Evolutionary conservation across 441 rosid genomes (phyloP).

Genomic region (Erysimum pusillum): DNA sequence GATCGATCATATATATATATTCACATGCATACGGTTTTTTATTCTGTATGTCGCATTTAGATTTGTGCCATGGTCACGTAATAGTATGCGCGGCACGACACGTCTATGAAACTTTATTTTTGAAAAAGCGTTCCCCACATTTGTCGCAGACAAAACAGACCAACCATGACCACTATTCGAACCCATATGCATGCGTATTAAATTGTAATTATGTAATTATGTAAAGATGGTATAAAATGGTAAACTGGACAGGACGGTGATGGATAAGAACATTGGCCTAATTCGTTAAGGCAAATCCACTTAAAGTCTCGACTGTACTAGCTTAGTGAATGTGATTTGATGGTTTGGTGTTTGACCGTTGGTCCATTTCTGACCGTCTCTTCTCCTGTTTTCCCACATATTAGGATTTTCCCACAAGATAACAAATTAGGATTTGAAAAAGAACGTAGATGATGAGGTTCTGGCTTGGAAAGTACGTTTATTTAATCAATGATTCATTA

Average conservation of each 20-base stretch:
- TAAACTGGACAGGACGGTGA: slow-evolving; percentile 31
- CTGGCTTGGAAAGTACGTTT: slow-evolving; percentile 1
- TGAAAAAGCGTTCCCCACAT: neutral
- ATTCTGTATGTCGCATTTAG: neutral
- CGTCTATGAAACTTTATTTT: neutral
- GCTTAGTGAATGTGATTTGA: slow-evolving; percentile 46
- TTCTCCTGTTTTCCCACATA: slow-evolving; percentile 6
- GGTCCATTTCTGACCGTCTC: slow-evolving; percentile 40
- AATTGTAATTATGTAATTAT: neutral
- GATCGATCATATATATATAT: neutral
- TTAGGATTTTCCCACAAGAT: neutral
- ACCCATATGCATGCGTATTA: slow-evolving; percentile 16
- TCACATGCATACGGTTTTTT: too few relatives aligned
- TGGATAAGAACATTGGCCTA: slow-evolving; percentile 50
- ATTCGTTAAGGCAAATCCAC: slow-evolving; percentile 43
- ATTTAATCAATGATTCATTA: neutral
- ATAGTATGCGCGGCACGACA: neutral
- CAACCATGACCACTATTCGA: slow-evolving; percentile 20
- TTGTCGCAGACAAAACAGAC: slow-evolving; percentile 23
- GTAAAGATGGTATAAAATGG: slow-evolving; percentile 33
- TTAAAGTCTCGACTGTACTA: slow-evolving; percentile 21
- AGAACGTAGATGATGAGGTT: slow-evolving; percentile 19
- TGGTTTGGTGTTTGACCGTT: slow-evolving; percentile 49
- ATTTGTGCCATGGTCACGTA: neutral
- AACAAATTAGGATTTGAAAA: neutral